phyloP scores from a whole-genome alignment of 352 stramenopile genomes.

The Globisporangium solare region DNA sequence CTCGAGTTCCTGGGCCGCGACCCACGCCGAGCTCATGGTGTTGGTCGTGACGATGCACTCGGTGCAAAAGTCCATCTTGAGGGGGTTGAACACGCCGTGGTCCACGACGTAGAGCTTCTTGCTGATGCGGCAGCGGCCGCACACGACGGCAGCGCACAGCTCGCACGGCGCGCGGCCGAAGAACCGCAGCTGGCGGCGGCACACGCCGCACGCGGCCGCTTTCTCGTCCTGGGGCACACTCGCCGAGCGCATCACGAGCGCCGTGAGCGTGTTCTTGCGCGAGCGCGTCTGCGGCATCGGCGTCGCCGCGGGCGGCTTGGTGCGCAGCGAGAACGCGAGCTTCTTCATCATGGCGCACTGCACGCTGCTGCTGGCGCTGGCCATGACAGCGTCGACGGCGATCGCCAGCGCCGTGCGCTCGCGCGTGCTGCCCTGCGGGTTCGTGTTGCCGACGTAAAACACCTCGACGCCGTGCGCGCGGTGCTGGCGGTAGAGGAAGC shows the following conservation, averaged over 20 bases:
- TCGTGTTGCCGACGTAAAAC: conserved; percentile 48
- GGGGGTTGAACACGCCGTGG: conserved; percentile 38
- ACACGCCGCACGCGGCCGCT: conserved; percentile 21
- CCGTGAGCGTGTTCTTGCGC: conserved; percentile 15
- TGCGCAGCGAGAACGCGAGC: conserved; percentile 23
- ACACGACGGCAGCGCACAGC: conserved; percentile 28
- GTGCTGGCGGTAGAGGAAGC: conserved; percentile 14
- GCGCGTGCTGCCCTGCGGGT: conserved; percentile 42
- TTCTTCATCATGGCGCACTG: conserved; percentile 79
- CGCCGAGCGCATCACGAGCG: conserved; percentile 10
- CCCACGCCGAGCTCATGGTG: conserved; percentile 10
- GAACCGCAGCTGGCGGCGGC: conserved; percentile 27
- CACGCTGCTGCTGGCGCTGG: conserved; percentile 30
- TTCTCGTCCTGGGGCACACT: neutral
- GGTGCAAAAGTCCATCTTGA: conserved; percentile 47
- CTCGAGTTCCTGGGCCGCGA: conserved; percentile 12
- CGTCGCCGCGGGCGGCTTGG: conserved; percentile 10
- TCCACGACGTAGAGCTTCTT: conserved; percentile 51
- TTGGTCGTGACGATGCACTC: conserved; percentile 15
- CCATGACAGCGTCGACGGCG: conserved; percentile 36
- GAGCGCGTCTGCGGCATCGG: conserved; percentile 14
- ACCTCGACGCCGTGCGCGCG: conserved; percentile 19
- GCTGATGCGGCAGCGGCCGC: conserved; percentile 34
- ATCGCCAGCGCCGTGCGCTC: conserved; percentile 40
- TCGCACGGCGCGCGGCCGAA: conserved; percentile 25